Conservation (phyloP, 257 asterid species). For the Lycium barbarum region DNA sequence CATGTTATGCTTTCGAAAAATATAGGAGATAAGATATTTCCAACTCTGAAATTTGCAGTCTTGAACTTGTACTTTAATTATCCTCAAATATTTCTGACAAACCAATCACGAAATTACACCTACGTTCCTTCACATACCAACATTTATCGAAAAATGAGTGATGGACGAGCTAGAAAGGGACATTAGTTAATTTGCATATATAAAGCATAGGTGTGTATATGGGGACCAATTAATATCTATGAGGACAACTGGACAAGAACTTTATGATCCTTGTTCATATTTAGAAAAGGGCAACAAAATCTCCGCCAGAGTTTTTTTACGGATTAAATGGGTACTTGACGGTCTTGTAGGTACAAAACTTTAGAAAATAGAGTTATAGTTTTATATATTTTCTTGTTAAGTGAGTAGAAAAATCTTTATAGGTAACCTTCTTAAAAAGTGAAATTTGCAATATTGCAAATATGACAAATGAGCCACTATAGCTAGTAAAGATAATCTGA, state of each 20-base stretch:
- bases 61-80: neutral
- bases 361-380: no score
- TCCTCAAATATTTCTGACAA: neutral
- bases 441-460: no score
- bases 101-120: neutral
- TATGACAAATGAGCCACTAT: no score
- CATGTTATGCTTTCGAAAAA: neutral
- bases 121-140: neutral
- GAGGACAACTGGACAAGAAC: neutral
- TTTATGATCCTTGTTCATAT: neutral
- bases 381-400: no score
- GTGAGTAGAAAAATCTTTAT: no score
- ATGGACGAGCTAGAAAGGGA: neutral
- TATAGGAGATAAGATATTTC: neutral
- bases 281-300: no score
- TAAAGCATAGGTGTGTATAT: neutral
- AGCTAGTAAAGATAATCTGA: no score
- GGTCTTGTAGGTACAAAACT: no score
- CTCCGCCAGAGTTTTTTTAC: no score
- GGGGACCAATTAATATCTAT: neutral
- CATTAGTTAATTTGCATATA: neutral
- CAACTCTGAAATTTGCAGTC: neutral
- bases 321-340: no score
- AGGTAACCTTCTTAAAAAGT: no score
- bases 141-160: neutral